Conservation (phyloP, 495 filamentous ascomycete genomes). For the Chaetomium cochliodes region DNA sequence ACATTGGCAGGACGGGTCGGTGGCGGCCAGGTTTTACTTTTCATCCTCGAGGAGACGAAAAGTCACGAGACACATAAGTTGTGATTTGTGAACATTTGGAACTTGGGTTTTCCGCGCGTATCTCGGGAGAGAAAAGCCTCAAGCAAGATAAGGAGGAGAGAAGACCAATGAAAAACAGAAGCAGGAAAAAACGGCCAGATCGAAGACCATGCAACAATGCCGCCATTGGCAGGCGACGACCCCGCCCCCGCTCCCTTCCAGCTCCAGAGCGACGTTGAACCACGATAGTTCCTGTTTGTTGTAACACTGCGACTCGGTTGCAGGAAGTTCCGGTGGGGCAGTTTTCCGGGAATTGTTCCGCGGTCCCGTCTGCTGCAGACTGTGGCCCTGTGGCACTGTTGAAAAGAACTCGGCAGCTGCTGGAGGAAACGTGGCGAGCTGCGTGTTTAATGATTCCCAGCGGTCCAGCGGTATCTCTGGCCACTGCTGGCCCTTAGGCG, state of each 20-base stretch:
- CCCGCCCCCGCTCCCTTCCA: conserved; percentile 1
- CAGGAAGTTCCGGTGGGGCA: conserved; percentile 5
- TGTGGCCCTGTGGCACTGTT: no score
- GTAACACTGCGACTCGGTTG: not conserved
- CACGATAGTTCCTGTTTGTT: not conserved
- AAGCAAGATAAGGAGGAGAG: not conserved
- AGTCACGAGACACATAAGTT: no score
- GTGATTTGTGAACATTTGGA: no score
- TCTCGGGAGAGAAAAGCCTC: no score
- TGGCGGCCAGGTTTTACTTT: not conserved
- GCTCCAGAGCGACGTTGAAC: not conserved
- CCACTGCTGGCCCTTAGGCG: not conserved
- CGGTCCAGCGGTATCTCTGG: not conserved
- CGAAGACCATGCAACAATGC: not conserved
- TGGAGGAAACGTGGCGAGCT: not conserved
- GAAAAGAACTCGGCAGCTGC: not conserved
- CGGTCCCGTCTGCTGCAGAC: no score
- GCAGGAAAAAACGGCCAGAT: not conserved
- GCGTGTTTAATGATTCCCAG: not conserved
- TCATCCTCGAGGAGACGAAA: not conserved
- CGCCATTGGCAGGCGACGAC: not conserved
- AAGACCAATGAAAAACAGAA: not conserved
- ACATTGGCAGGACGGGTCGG: not conserved
- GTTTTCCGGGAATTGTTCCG: not conserved
- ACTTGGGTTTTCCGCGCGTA: not conserved